Evolutionary conservation across 2,329 filamentous ascomycete genomes (phyloP).

Genomic region (Colletotrichum echinochloae): DNA sequence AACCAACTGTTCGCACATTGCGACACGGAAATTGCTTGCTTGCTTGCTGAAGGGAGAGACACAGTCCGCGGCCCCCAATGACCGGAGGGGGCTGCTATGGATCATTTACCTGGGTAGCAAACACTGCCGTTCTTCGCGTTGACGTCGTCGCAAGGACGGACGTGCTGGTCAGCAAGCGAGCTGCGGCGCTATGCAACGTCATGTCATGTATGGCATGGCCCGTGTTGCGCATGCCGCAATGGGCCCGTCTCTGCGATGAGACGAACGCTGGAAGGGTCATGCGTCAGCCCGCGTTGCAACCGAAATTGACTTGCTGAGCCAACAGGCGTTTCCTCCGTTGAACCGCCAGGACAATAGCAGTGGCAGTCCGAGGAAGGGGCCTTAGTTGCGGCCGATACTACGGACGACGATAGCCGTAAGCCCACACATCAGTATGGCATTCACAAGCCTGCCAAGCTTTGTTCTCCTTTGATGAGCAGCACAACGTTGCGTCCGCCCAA

Average conservation of each 20-base stretch:
- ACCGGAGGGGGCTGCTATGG: not conserved
- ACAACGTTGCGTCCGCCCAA: conserved; percentile 7
- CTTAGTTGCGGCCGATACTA: conserved; percentile 23
- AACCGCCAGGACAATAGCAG: conserved; percentile 16
- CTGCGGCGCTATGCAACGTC: conserved; percentile 28
- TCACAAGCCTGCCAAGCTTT: conserved; percentile 4
- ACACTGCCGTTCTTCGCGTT: not conserved
- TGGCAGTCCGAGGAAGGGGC: not conserved
- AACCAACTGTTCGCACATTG: conserved; percentile 6
- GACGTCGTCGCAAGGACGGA: conserved; percentile 2
- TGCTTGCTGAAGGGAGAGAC: conserved; percentile 2
- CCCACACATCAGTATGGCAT: conserved; percentile 3
- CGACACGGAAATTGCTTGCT: conserved; percentile 14
- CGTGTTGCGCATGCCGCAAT: conserved; percentile 10
- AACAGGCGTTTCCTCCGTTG: not conserved
- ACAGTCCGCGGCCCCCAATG: not conserved
- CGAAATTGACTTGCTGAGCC: conserved; percentile 3
- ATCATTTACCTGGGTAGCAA: not conserved
- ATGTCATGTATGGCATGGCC: conserved; percentile 22
- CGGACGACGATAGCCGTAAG: not conserved
- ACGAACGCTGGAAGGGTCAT: conserved; percentile 19
- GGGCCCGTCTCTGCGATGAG: conserved; percentile 16
- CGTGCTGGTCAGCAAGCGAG: not conserved
- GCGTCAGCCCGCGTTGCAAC: not conserved
- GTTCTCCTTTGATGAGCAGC: conserved; percentile 22